Evolutionary conservation across 208 protist species (phyloP), one percentile per base, ranked within the genome.

Genomic region (Pavlovales sp.): DNA sequence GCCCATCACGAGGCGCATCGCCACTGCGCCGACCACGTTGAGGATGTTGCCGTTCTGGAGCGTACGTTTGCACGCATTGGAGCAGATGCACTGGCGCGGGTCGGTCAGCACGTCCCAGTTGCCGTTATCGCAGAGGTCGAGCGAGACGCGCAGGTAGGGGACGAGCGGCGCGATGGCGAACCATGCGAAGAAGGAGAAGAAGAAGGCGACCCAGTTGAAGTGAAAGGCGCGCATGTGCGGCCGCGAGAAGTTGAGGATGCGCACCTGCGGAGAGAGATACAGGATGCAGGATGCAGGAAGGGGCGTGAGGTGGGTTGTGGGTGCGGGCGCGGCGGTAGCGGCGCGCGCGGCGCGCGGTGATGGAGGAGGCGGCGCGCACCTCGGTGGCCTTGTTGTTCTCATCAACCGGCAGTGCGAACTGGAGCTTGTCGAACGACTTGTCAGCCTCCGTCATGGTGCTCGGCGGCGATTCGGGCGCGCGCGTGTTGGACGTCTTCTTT

Each of bases 221-320:
- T 36, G 37, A n/a, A 87, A 87, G 83, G 40, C 47, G 34, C 71
- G 71, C 83, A 87, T 87, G 83, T 87, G 83, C 28, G 83, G 83
- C 36, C 76, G n/a, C 5, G 2, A 5, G 26, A 28, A 30, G 37
- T 22, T 46, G 36, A 28, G 11, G 57, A 85, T n/a, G n/a, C n/a
- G n/a, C n/a, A n/a, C n/a, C n/a, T n/a, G n/a, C n/a, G n/a, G n/a
- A n/a, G n/a, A n/a, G n/a, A n/a, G n/a, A n/a, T n/a, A n/a, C n/a
- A n/a, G n/a, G n/a, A n/a, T n/a, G n/a, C n/a, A n/a, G n/a, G n/a
- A n/a, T n/a, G n/a, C n/a, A n/a, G n/a, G n/a, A n/a, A n/a, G n/a
- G n/a, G n/a, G n/a, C n/a, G n/a, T n/a, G n/a, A n/a, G n/a, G n/a
- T n/a, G n/a, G n/a, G n/a, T n/a, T n/a, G n/a, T n/a, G n/a, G n/a